Percentiles rank a stretch among this genome's conserved stretches.
Conservation (phyloP, 257 asterid species). For the Ligustrum vulgare region DNA sequence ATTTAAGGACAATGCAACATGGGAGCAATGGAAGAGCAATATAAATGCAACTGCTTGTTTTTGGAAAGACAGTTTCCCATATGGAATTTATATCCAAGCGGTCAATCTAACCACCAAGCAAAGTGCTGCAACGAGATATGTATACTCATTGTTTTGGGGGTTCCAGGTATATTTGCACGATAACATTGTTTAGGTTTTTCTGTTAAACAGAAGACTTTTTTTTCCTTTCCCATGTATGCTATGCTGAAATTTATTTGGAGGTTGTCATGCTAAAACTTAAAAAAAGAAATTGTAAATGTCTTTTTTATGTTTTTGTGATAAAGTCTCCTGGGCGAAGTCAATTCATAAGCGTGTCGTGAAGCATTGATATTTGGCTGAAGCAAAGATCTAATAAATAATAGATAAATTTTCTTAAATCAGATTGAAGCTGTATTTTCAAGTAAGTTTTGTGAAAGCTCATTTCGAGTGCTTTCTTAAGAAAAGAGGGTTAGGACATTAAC, state of each 20-base stretch:
- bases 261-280: not conserved
- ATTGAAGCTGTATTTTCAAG: not conserved
- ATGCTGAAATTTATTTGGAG: not conserved
- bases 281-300: not conserved
- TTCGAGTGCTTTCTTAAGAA: not conserved
- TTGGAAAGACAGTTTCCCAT: conserved; percentile 43
- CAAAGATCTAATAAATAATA: too few species aligned
- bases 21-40: conserved; percentile 60
- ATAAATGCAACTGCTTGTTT: conserved; percentile 65
- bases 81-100: conserved; percentile 64
- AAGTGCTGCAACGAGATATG: conserved; percentile 50
- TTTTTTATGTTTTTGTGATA: not conserved
- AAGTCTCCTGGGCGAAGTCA: not conserved
- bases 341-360: not conserved
- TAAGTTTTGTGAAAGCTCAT: not conserved
- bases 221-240: not conserved
- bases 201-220: not conserved
- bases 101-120: conserved; percentile 58
- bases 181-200: not conserved
- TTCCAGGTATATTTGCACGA: conserved; percentile 69
- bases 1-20: conserved; percentile 21
- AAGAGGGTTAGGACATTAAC: not conserved
- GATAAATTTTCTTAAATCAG: not conserved
- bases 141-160: conserved; percentile 92
- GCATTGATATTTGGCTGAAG: not conserved